A percentile compares a stretch with the other conserved stretches of the same genome.
Evolutionary conservation across 2,329 filamentous ascomycete genomes (phyloP).

Genomic region (Alternaria arbusti): DNA sequence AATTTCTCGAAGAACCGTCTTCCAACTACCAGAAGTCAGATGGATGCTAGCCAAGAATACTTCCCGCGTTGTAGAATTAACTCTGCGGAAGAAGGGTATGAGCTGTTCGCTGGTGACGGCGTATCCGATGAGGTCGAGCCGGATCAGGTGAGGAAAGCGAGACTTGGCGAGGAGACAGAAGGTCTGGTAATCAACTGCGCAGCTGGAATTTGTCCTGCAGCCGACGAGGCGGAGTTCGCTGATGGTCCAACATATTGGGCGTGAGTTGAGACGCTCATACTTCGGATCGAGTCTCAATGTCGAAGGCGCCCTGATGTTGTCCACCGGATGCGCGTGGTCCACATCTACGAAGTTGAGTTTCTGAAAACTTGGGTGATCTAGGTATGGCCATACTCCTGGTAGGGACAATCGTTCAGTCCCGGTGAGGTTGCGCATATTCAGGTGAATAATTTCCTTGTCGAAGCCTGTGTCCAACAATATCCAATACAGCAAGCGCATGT

Average conservation of each 20-base stretch:
- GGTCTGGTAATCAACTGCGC: background rate
- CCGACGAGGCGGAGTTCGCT: background rate
- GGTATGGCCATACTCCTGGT: background rate
- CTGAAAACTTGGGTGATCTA: background rate
- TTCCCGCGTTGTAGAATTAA: background rate
- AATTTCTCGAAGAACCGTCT: background rate
- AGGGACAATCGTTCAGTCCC: background rate
- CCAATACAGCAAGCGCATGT: background rate
- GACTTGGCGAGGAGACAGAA: background rate
- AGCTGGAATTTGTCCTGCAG: background rate
- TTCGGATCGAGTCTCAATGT: background rate
- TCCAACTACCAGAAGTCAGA: background rate
- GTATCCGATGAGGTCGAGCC: background rate
- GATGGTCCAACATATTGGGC: background rate
- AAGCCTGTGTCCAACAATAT: background rate
- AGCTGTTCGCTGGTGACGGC: background rate
- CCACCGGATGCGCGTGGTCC: background rate
- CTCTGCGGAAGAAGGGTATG: background rate
- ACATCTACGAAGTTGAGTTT: background rate
- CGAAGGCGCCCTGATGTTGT: background rate
- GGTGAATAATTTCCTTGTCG: background rate
- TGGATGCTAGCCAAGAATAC: background rate
- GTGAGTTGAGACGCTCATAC: background rate
- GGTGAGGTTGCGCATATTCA: background rate
- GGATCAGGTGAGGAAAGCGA: background rate